These are phyloP conservation scores for Cetraspora pellucida DNA, from an alignment of 192 early-diverging fungal genomes.

Conservation along the genomic window DNA sequence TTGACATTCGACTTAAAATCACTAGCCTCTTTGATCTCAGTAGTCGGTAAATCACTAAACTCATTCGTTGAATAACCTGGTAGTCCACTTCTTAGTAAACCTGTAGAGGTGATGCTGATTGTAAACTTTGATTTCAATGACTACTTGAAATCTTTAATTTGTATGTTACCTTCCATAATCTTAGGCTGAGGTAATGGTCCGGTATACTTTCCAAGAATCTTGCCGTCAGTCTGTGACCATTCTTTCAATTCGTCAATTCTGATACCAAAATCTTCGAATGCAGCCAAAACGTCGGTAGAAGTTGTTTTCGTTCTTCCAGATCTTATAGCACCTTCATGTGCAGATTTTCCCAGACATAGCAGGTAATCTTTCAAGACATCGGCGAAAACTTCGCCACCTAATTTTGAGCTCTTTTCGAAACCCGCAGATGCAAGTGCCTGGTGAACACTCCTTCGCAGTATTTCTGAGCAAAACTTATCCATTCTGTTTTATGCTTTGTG, in stretches of 20 bases:
- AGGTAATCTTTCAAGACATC: conserved; percentile 59
- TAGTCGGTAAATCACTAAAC: not conserved
- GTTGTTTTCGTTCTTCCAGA: conserved; percentile 49
- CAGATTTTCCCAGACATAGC: conserved; percentile 47
- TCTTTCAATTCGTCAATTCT: conserved; percentile 44
- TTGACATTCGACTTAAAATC: not conserved
- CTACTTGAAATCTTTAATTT: not conserved
- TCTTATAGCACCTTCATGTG: conserved; percentile 49
- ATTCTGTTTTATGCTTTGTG: not conserved
- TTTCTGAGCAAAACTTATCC: conserved; percentile 15
- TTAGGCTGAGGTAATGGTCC: not conserved
- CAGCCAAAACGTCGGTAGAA: conserved; percentile 47
- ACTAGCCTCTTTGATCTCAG: not conserved
- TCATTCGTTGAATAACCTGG: not conserved
- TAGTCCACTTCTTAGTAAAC: conserved; percentile 13
- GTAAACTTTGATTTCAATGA: not conserved
- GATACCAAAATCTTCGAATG: conserved; percentile 48
- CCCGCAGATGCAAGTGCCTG: conserved; percentile 42
- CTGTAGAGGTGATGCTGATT: not conserved
- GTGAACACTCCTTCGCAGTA: not conserved
- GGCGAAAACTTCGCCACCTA: conserved; percentile 47
- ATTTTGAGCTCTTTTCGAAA: conserved; percentile 52
- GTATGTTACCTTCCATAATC: not conserved
- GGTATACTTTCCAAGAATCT: not conserved
- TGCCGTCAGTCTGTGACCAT: conserved; percentile 41